These are phyloP conservation scores for Calonectria multiphialidica DNA, from an alignment of 2,329 filamentous ascomycete genomes.

Conservation along the genomic window DNA sequence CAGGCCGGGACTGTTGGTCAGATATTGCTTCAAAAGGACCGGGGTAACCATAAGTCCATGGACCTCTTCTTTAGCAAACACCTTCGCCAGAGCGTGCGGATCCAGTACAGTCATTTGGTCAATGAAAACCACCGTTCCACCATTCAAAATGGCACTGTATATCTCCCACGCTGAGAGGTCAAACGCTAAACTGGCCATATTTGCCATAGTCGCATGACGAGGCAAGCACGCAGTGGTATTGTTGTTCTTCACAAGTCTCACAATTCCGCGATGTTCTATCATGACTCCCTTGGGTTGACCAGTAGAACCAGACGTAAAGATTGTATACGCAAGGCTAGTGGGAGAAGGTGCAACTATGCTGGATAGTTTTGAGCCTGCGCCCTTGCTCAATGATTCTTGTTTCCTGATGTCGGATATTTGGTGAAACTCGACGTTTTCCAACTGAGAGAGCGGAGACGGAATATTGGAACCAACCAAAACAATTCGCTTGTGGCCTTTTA, in stretches of 20 bases:
- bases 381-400: neutral
- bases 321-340: neutral
- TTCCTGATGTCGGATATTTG: neutral
- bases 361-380: neutral
- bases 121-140: neutral
- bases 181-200: neutral
- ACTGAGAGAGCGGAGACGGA: neutral
- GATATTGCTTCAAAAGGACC: neutral
- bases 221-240: neutral
- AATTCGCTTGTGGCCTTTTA: neutral
- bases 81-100: neutral
- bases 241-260: neutral
- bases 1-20: neutral
- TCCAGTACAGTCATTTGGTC: neutral
- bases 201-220: neutral
- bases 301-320: neutral
- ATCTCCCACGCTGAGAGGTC: neutral
- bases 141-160: neutral
- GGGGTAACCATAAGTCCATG: neutral
- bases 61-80: neutral
- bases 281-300: neutral
- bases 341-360: neutral
- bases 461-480: constrained; percentile 18
- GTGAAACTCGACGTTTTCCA: neutral
- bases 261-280: neutral